Evolutionary conservation across 257 asterid genomes (phyloP).

Genomic region (Lithospermum erythrorhizon): DNA sequence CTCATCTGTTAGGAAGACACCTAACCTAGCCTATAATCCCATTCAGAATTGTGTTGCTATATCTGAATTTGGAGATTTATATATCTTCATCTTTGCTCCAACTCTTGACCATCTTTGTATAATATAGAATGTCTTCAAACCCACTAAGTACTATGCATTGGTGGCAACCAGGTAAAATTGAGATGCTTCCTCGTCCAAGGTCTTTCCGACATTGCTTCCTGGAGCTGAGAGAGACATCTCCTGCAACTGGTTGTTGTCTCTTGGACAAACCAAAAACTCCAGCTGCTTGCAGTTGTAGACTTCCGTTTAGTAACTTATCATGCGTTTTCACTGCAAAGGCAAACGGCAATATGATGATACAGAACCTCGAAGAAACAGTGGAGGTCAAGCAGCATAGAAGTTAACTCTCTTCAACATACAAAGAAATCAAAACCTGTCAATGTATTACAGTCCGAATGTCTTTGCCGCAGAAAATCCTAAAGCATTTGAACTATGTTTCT

Average conservation of each 20-base stretch:
- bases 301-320: not conserved
- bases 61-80: not conserved
- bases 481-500: too few relatives aligned
- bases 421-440: too few relatives aligned
- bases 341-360: not conserved
- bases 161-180: not conserved
- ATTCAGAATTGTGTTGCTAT: not conserved
- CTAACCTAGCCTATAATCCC: not conserved
- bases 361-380: too few relatives aligned
- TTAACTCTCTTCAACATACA: too few relatives aligned
- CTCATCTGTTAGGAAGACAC: too few relatives aligned
- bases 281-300: not conserved
- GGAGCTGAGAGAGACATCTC: not conserved
- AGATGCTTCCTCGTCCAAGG: not conserved
- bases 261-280: not conserved
- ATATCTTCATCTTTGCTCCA: not conserved
- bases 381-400: too few relatives aligned
- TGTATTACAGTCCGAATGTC: too few relatives aligned
- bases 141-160: not conserved
- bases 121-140: not conserved
- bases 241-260: not conserved
- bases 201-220: not conserved
- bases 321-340: not conserved
- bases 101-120: not conserved
- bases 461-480: too few relatives aligned